Evolutionary conservation across 1,284 basidiomycete genomes (phyloP), one percentile per base, ranked within the genome.

Genomic region (Volvariella volvacea): DNA sequence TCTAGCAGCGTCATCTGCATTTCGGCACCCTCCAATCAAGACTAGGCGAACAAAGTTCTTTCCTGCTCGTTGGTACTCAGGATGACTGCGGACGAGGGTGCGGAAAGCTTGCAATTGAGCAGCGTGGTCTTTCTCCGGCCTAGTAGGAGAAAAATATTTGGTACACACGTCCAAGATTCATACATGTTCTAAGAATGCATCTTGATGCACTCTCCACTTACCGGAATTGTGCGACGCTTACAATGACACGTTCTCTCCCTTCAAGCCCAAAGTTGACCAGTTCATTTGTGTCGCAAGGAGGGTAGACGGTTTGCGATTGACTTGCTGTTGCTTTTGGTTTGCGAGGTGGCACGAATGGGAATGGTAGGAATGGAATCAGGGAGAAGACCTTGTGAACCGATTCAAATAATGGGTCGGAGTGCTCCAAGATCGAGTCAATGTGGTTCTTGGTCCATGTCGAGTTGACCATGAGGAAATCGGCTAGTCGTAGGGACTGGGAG

Each of bases 381-480:
- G 78, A 71, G 6, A 81, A 39, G 17, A 60, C 39, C 41, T 74
- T 70, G 16, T 81, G 56, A 2, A 28, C 25, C 12, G 25, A 6
- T 12, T 28, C 25, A 6, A 28, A 28, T 12, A 74, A 53, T 9
- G 52, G 55, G 54, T 82, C 78, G 14, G 65, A 65, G 47, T 80
- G 68, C n/a, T 65, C 64, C 12, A 94, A 65, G 39, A 94, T 79
- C 1, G 74, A 69, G 53, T 87, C 74, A 51, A 99, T 70, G 58
- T 99, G 96, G 32, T 74, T 76, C 53, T 83, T 80, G 1, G 96
- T 99, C 95, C 96, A 99, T 0, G 87, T 85, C 1, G 92, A 96
- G 64, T 99, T 99, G 52, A 86, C 92, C 84, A 96, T 93, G 40
- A 87, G 51, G 63, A 88, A 92, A 51, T 82, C 78, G 1, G 91